Evolutionary conservation across 306 rosid species (phyloP), one percentile per base, ranked within the genome.

Genomic region (Citrullus colocynthis): DNA sequence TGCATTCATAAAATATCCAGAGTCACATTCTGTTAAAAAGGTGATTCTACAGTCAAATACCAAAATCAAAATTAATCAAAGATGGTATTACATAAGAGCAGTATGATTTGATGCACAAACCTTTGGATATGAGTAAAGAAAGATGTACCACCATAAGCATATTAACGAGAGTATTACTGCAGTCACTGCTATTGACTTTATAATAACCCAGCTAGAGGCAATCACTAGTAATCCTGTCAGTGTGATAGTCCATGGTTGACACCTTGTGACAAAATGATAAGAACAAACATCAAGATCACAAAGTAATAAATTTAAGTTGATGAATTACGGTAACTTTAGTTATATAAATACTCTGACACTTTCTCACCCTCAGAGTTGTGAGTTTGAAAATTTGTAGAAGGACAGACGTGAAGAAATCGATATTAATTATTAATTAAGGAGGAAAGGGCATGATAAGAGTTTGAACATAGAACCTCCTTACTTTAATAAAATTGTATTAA

Each of bases 51-150:
- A 36, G 37, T 65, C 49, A 66, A 36, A 66, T n/a, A 39, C 54
- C 1, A 18, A 69, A 37, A n/a, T 39, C 36, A 69, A 69, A 42
- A 44, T 20, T 69, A 44, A 69, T 5, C 10, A 44, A 69, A 42
- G 55, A 69, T 4, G 54, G 34, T 3, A 7, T 28, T 34, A 65
- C 6, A 65, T 16, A 24, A 17, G 66, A 1, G 66, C 37, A 28
- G 34, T 13, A 45, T 21, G 14, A 65, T 9, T 64, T 4, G 42
- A 64, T 48, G 51, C 81, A 64, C 61, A 17, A 51, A 93, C 98
- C 96, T 90, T 90, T 7, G 98, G 98, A 83, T 92, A 94, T 69
- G 97, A 88, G 79, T 89, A 90, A 42, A 92, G 86, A 79, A 94
- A 94, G 80, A 92, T 88, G 83, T 86, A 95, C 96, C 98, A 94